Evolutionary conservation across 73 alveolate species (phyloP), one percentile per base, ranked within the genome.

Genomic region (Loxodes magnus): DNA sequence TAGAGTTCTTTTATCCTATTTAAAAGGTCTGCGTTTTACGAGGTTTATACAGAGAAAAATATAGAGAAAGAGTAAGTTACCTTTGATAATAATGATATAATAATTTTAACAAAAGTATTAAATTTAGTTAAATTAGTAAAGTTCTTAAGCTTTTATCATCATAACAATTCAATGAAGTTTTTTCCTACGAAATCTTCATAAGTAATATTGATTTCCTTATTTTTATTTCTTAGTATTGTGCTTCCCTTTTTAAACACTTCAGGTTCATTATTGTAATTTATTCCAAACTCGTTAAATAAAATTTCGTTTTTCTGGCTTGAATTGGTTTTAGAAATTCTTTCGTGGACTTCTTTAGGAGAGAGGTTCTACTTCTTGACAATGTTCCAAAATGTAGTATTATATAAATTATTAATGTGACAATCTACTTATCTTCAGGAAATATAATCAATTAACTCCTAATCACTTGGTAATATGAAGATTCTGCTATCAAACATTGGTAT

Each of bases 401-500:
- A 91, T 56, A 67, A 74, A 51, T 91, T 90, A 60, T 91, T 91
- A 20, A 91, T 79, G 73, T 91, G 98, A 28, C 97, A 88, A 72
- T 91, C 98, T 14, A 71, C 96, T 64, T 86, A 73, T 51, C 98
- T 66, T 96, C 98, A 91, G 31, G 86, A 65, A 17, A 93, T 50
- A 69, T 93, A 93, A 75, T 79, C 92, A 74, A 72, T 64, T 38
- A 93, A 43, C 59, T 90, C 84, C 66, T 93, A 74, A 33, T 64
- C 51, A 10, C 93, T 71, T 4, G 99, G 99, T 57, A 90, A 93
- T 66, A 83, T 65, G 22, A 90, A 94, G 22, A 88, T 73, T 54
- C 99, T 78, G 9, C 87, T 94, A 84, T 93, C 99, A 67, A 93
- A 93, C 23, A 88, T 56, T 17, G 99, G 99, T 5, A 88, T 78